Evolutionary conservation across 1,284 basidiomycete species (phyloP), one percentile per base, ranked within the genome.

Genomic region (Ganoderma leucocontextum): DNA sequence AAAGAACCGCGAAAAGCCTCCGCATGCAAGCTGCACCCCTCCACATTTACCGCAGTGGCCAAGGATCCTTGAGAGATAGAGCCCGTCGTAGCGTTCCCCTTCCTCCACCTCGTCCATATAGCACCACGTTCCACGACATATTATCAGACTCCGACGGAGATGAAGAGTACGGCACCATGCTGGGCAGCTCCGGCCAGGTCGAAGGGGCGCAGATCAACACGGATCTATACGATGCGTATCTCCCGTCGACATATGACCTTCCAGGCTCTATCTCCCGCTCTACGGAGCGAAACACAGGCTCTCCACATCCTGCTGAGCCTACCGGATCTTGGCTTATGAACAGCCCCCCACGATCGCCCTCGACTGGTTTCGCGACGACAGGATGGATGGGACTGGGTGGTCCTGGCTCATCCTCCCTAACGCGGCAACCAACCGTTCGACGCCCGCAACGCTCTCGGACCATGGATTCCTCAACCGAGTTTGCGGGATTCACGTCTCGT

Each of bases 391-490:
- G 69, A n/a, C 39, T 64, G 12, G 63, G 67, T 3, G 78, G 57
- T 61, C 76, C 35, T 70, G 74, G 38, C 35, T 64, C 75, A 4
- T 55, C 62, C 33, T 65, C 66, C 47, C 71, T 87, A 42, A 77
- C 82, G 10, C 83, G 87, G 39, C 85, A 84, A 67, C 74, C 84
- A 1, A 84, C 87, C 19, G 80, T 89, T 38, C 87, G 87, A 36
- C 86, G 86, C 29, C 80, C 83, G 1, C 73, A 77, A 35, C 86
- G 87, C 39, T 84, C 86, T 7, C 81, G 90, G 42, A 82, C 84
- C 8, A 81, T 86, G 5, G 91, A 93, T 72, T 91, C 92, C 76
- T 60, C 58, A 5, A 87, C 83, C 74, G 90, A 92, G 39, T 91
- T 89, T 70, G 87, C 90, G 0, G 77, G 84, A 38, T 91, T 89